A percentile compares a stretch with the other conserved stretches of the same genome.
phyloP scores from a whole-genome alignment of 176 grass and related monocot species.

The Carex cristatella region DNA sequence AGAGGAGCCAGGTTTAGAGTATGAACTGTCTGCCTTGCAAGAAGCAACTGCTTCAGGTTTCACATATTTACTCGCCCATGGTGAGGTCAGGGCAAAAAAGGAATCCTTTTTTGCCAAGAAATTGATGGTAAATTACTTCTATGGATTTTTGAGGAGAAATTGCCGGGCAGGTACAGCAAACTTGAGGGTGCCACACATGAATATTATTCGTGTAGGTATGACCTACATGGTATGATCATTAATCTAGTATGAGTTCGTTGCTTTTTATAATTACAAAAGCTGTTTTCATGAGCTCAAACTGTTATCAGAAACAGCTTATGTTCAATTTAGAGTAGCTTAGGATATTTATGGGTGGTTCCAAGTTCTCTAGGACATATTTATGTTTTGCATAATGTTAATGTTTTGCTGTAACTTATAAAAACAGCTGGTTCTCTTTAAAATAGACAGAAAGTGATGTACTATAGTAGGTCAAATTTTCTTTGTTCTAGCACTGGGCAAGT shows the following conservation, averaged over 20 bases:
- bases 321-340: neutral
- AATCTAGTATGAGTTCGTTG: neutral
- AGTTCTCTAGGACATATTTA: neutral
- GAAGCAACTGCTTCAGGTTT: slow-evolving; percentile 91
- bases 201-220: slow-evolving; percentile 88
- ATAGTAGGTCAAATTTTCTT: neutral
- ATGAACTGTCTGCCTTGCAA: slow-evolving; percentile 66
- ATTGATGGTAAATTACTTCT: slow-evolving; percentile 96
- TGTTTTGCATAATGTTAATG: neutral
- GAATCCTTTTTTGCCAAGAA: slow-evolving; percentile 87
- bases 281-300: neutral
- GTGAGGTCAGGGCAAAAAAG: slow-evolving; percentile 83
- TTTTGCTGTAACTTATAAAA: neutral
- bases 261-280: neutral
- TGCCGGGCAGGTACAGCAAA: slow-evolving; percentile 86
- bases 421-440: neutral
- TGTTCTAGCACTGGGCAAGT: neutral
- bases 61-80: slow-evolving; percentile 83
- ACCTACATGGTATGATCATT: slow-evolving; percentile 86
- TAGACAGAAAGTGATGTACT: neutral
- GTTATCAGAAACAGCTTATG: neutral
- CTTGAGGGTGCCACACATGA: slow-evolving; percentile 82
- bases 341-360: neutral
- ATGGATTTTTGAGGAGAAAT: slow-evolving; percentile 82
- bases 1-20: slow-evolving; percentile 80